Base-by-base conservation (phyloP, 495 filamentous ascomycete species). In the Penicillium silybi region DNA sequence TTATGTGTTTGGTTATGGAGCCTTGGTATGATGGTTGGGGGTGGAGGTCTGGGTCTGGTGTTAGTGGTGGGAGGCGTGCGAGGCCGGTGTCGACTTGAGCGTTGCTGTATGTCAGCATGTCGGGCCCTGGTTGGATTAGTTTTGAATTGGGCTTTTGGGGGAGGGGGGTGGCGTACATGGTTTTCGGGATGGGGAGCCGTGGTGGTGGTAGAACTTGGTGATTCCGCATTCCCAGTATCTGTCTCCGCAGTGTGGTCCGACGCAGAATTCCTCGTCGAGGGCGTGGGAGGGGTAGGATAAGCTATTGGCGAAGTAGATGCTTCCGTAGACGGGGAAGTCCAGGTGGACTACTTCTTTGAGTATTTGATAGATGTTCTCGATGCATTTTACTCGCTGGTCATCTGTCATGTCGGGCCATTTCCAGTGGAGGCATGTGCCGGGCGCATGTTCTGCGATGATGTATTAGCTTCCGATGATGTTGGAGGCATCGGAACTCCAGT, bases 361-460 rank as follows among this genome's bases (percentile, higher is more conserved):
- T 34, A 58, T 64, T 46, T 48, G 45, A 26, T 62, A 64, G 27
- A 76, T 62, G 29, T 62, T 55, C 46, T 64, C 50, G 41, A 73
- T 70, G 48, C 61, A 73, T 32, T 19, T 52, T 13, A 74, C 61
- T 37, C 61, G 59, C 46, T 76, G 58, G 23, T 59, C 50, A 23
- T 51, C 53, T 40, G 59, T 50, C 67, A 78, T 73, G 45, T 52
- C 38, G 35, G 60, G 58, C 72, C 71, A 77, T 54, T 51, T 66
- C 19, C 66, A 43, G 16, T 69, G 63, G 40, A 77, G 50, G 38
- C 54, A 59, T 51, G 72, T 46, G 15, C 75, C 75, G 38, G 45
- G 13, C 6, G 62, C 65, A 61, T 73, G 61, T 43, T 75, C 67
- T 63, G 69, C 72, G 34, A 78, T 73, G 22, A 76, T 75, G 54